Evolutionary conservation across 306 rosid genomes (phyloP).

Genomic region (Oxytropis ochrocephala): DNA sequence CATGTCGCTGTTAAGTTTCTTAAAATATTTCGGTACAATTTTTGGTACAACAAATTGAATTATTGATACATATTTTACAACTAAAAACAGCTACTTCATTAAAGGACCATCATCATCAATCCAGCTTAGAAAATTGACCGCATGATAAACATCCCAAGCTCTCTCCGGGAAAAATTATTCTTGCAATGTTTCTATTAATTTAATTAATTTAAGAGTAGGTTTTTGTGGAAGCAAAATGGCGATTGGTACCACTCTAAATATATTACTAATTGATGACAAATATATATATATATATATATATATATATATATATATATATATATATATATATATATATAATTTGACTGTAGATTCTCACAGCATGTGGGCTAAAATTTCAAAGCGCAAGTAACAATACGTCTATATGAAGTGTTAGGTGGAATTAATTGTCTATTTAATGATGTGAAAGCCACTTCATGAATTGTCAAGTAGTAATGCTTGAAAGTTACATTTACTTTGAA

Average conservation of each 20-base stretch:
- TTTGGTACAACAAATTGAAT: background rate
- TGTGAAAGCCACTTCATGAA: constrained; percentile 44
- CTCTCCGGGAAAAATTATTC: too few species aligned
- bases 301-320: too few species aligned
- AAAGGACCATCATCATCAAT: background rate
- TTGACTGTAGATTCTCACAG: constrained; percentile 22
- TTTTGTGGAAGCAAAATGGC: constrained; percentile 12
- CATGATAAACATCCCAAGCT: background rate
- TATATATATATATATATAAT: too few species aligned
- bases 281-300: too few species aligned
- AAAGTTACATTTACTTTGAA: constrained; percentile 33
- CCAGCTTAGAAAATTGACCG: constrained; percentile 9
- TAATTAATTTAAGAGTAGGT: background rate
- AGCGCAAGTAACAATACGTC: background rate
- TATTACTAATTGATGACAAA: too few species aligned
- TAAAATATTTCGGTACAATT: background rate
- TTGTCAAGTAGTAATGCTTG: constrained; percentile 32
- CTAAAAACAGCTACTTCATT: constrained; percentile 12
- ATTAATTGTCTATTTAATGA: constrained; percentile 29
- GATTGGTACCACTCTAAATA: constrained; percentile 30
- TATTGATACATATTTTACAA: background rate
- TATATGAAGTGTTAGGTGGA: constrained; percentile 22
- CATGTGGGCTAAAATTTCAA: constrained; percentile 23
- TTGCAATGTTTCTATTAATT: background rate
- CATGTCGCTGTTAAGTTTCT: background rate